Evolutionary conservation across 2,329 filamentous ascomycete species (phyloP).

Genomic region (Sclerotinia borealis): DNA sequence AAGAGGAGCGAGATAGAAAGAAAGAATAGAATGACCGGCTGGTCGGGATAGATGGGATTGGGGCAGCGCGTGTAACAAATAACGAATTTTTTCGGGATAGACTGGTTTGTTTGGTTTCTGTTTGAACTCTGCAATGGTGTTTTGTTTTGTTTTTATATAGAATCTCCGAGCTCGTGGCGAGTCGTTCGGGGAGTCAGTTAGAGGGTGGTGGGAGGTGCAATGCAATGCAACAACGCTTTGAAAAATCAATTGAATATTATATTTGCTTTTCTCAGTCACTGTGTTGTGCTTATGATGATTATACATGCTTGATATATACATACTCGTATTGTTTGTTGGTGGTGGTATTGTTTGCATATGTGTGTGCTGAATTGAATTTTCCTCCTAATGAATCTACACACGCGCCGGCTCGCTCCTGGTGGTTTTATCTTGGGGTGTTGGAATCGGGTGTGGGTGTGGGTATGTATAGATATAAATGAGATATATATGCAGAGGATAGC

Average conservation of each 20-base stretch:
- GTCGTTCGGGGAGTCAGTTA: constrained; percentile 1
- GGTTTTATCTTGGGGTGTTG: no score
- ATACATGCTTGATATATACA: no score
- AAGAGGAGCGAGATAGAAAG: neutral
- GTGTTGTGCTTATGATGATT: no score
- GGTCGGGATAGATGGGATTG: constrained; percentile 8
- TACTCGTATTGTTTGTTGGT: no score
- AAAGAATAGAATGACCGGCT: neutral
- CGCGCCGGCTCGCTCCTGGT: no score
- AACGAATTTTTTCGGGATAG: constrained; percentile 9
- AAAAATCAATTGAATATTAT: neutral
- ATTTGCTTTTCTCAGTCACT: neutral
- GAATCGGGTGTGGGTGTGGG: no score
- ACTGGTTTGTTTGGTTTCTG: constrained; percentile 1
- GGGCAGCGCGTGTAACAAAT: constrained; percentile 10
- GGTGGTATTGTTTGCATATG: no score
- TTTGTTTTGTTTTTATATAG: constrained; percentile 21
- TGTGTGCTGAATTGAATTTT: no score
- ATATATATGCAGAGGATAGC: no score
- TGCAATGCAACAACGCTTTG: neutral
- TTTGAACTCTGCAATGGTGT: neutral
- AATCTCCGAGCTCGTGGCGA: constrained; percentile 12
- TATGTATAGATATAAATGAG: no score
- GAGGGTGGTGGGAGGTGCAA: neutral
- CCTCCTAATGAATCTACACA: no score